Conservation (phyloP, 192 early-diverging fungal genomes). For the Allomyces macrogynus region DNA sequence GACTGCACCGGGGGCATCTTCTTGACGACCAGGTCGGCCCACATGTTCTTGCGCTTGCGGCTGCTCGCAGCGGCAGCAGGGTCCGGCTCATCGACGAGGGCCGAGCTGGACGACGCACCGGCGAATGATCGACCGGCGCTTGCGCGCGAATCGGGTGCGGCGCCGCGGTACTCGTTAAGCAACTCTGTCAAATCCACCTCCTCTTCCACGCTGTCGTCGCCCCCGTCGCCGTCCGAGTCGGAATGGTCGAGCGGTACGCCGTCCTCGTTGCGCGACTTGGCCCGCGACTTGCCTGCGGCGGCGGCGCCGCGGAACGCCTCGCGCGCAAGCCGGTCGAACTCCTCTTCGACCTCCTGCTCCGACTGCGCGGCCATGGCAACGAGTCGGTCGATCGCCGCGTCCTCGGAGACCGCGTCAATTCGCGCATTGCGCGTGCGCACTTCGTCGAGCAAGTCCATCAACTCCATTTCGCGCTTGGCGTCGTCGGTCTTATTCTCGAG, state of each 20-base stretch:
- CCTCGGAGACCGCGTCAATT: constrained; percentile 52
- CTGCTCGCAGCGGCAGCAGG: too few species aligned
- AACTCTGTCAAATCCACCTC: neutral
- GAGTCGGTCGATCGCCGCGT: constrained; percentile 35
- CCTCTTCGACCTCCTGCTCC: constrained; percentile 3
- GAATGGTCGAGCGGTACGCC: neutral
- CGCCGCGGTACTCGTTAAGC: too few species aligned
- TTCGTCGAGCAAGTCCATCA: constrained; percentile 89
- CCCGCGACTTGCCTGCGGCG: neutral
- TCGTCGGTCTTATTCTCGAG: constrained; percentile 86
- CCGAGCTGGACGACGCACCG: too few species aligned
- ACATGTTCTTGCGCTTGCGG: too few species aligned
- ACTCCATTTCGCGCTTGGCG: constrained; percentile 92
- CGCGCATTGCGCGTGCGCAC: constrained; percentile 70
- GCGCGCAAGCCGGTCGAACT: neutral
- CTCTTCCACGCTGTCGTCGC: neutral
- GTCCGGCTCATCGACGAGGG: too few species aligned
- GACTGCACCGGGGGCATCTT: too few species aligned
- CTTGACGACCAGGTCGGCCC: too few species aligned
- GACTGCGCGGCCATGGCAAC: constrained; percentile 7
- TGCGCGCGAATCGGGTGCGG: too few species aligned
- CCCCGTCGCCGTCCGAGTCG: neutral
- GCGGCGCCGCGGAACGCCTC: neutral
- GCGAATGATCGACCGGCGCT: too few species aligned
- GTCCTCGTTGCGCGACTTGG: neutral